phyloP scores from a whole-genome alignment of 257 asterid genomes.

The Nemophila menziesii region DNA sequence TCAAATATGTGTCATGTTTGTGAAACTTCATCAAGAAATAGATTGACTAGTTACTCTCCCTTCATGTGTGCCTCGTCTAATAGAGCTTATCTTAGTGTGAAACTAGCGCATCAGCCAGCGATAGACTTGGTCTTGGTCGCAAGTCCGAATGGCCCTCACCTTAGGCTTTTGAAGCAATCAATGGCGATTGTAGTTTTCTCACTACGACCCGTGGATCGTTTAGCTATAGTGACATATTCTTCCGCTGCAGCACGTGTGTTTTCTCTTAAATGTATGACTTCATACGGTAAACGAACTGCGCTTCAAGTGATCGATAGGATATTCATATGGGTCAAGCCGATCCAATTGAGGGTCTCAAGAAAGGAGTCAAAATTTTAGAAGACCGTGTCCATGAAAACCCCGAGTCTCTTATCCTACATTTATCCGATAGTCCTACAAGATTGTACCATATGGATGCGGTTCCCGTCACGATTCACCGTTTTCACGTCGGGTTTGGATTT shows the following conservation, averaged over 20 bases:
- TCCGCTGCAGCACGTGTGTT: slow-evolving; percentile 74
- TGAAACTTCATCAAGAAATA: slow-evolving; percentile 13
- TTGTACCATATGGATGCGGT: slow-evolving; percentile 42
- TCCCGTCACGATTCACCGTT: slow-evolving; percentile 34
- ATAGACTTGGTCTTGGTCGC: slow-evolving; percentile 75
- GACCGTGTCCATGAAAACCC: slow-evolving; percentile 73
- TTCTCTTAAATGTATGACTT: slow-evolving; percentile 82
- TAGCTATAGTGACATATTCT: slow-evolving; percentile 70
- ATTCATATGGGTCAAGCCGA: slow-evolving; percentile 73
- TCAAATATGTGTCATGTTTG: slow-evolving; percentile 11
- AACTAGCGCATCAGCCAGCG: slow-evolving; percentile 52
- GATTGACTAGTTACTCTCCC: slow-evolving; percentile 25
- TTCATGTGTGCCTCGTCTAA: slow-evolving; percentile 22
- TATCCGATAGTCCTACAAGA: slow-evolving; percentile 51
- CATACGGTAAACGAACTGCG: slow-evolving; percentile 59
- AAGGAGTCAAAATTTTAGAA: slow-evolving; percentile 61
- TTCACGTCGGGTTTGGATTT: slow-evolving; percentile 57
- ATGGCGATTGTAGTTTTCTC: slow-evolving; percentile 75
- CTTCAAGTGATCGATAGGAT: slow-evolving; percentile 66
- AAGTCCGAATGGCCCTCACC: slow-evolving; percentile 74
- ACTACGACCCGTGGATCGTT: slow-evolving; percentile 56
- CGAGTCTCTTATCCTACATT: slow-evolving; percentile 51
- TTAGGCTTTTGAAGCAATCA: slow-evolving; percentile 82
- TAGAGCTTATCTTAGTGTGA: slow-evolving; percentile 44
- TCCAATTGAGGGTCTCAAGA: slow-evolving; percentile 67